These are phyloP conservation scores for Phytophthora meadii DNA, from an alignment of 352 stramenopile genomes.

Conservation along the genomic window DNA sequence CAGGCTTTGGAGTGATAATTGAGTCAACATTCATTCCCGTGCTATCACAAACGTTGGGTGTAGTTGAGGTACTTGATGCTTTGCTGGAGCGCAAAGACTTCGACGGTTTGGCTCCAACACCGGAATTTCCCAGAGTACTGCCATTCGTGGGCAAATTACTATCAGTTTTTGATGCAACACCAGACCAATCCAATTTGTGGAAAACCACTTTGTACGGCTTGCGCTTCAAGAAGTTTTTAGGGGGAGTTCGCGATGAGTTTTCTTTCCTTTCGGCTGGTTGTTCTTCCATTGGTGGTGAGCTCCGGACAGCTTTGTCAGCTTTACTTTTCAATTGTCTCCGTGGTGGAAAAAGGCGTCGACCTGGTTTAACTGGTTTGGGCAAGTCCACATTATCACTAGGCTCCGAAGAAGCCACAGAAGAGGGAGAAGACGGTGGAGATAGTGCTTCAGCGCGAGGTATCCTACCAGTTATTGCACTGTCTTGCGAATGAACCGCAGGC, in stretches of 20 bases:
- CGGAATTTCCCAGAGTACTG: slow-evolving; percentile 1
- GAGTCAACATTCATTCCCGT: neutral
- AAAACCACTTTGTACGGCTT: slow-evolving; percentile 80
- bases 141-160: slow-evolving; percentile 42
- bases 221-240: slow-evolving; percentile 61
- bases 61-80: slow-evolving; percentile 1
- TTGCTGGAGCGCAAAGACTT: neutral
- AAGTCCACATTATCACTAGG: slow-evolving; percentile 11
- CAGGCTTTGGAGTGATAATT: neutral
- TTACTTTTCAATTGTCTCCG: slow-evolving; percentile 15
- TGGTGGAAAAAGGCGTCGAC: slow-evolving; percentile 17
- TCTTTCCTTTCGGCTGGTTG: slow-evolving; percentile 3
- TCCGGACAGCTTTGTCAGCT: slow-evolving; percentile 1
- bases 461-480: slow-evolving; percentile 16
- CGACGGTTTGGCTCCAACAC: slow-evolving; percentile 8
- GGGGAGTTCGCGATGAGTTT: slow-evolving; percentile 9
- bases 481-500: slow-evolving; percentile 10
- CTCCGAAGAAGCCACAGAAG: slow-evolving; percentile 52
- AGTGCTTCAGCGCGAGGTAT: slow-evolving; percentile 53
- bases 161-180: slow-evolving; percentile 62
- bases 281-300: slow-evolving; percentile 11
- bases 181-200: slow-evolving; percentile 66
- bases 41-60: neutral
- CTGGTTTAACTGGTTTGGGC: slow-evolving; percentile 5
- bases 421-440: slow-evolving; percentile 61